Evolutionary conservation across 257 asterid genomes (phyloP).

Genomic region (Plantago major): DNA sequence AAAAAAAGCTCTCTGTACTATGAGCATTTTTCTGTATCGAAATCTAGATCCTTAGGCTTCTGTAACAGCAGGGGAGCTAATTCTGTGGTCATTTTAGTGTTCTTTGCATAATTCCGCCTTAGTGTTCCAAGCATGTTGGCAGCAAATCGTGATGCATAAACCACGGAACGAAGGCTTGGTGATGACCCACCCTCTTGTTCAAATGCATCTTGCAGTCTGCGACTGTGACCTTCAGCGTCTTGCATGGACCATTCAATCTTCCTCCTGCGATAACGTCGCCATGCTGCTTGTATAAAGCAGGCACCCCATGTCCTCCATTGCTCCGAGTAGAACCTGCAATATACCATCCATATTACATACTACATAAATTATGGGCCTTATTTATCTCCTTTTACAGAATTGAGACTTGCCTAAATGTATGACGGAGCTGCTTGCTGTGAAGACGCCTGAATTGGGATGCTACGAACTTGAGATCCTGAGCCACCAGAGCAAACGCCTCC

Average conservation of each 20-base stretch:
- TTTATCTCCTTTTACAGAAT: too few species aligned
- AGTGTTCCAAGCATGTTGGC: slow-evolving; percentile 62
- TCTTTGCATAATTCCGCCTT: slow-evolving; percentile 41
- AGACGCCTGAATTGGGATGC: slow-evolving; percentile 94
- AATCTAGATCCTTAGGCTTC: slow-evolving; percentile 91
- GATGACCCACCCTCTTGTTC: slow-evolving; percentile 33
- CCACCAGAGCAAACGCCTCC: slow-evolving; percentile 84
- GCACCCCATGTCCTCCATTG: slow-evolving; percentile 99
- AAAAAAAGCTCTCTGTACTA: too few species aligned
- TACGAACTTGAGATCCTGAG: slow-evolving; percentile 84
- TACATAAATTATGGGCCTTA: too few species aligned
- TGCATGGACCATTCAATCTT: slow-evolving; percentile 65
- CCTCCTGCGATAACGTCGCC: slow-evolving; percentile 82
- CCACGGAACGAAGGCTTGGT: slow-evolving; percentile 74
- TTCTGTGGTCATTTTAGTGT: slow-evolving; percentile 66
- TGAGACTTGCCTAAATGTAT: slow-evolving; percentile 43
- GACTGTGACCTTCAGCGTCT: slow-evolving; percentile 43
- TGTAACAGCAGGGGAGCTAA: slow-evolving; percentile 66
- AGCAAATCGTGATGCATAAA: slow-evolving; percentile 77
- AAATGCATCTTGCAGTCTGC: slow-evolving; percentile 29
- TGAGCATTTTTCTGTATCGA: slow-evolving; percentile 1
- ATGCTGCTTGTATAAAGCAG: slow-evolving; percentile 89
- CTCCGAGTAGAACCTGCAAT: slow-evolving; percentile 77
- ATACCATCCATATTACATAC: not conserved
- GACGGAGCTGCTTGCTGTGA: slow-evolving; percentile 91